A percentile compares a stretch with the other conserved stretches of the same genome.
Evolutionary conservation across 805 yeast genomes (phyloP).

Genomic region (Scheffersomyces amazonensis): DNA sequence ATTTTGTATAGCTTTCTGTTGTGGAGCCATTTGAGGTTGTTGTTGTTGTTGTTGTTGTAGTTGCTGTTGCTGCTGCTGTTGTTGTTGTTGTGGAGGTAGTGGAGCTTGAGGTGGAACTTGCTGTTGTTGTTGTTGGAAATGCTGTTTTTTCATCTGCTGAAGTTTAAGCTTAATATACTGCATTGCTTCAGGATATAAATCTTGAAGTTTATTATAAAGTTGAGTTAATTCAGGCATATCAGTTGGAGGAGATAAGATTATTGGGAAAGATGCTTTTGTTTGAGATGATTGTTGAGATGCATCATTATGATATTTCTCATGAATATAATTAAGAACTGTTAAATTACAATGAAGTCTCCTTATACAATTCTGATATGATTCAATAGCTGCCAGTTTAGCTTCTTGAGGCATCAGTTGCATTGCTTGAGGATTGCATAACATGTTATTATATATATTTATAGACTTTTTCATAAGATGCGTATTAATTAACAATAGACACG

Average conservation of each 20-base stretch:
- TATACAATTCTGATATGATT: slow-evolving; percentile 38
- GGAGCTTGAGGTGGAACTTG: slow-evolving; percentile 5
- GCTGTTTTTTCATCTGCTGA: slow-evolving; percentile 34
- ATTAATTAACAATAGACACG: slow-evolving; percentile 39
- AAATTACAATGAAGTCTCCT: slow-evolving; percentile 42
- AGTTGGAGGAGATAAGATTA: slow-evolving; percentile 51
- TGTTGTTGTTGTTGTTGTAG: slow-evolving; percentile 11
- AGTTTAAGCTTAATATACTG: slow-evolving; percentile 39
- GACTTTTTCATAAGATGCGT: slow-evolving; percentile 42
- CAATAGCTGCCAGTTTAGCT: slow-evolving; percentile 25
- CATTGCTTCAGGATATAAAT: slow-evolving; percentile 54
- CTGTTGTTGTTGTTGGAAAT: slow-evolving; percentile 13
- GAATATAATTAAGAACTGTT: slow-evolving; percentile 35
- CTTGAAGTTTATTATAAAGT: slow-evolving; percentile 45
- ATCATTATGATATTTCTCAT: slow-evolving; percentile 35
- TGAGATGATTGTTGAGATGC: slow-evolving; percentile 23
- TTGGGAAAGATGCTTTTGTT: slow-evolving; percentile 40
- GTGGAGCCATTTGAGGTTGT: slow-evolving; percentile 6
- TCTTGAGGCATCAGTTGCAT: slow-evolving; percentile 31
- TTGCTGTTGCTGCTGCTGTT: slow-evolving; percentile 5
- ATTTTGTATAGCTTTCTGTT: slow-evolving; percentile 3
- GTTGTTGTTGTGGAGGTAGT: slow-evolving; percentile 8
- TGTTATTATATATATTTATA: slow-evolving; percentile 29
- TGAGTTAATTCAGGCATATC: slow-evolving; percentile 53
- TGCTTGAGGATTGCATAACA: slow-evolving; percentile 33